phyloP scores from a whole-genome alignment of 2,329 filamentous ascomycete genomes.

The Trichoderma oligosporum region DNA sequence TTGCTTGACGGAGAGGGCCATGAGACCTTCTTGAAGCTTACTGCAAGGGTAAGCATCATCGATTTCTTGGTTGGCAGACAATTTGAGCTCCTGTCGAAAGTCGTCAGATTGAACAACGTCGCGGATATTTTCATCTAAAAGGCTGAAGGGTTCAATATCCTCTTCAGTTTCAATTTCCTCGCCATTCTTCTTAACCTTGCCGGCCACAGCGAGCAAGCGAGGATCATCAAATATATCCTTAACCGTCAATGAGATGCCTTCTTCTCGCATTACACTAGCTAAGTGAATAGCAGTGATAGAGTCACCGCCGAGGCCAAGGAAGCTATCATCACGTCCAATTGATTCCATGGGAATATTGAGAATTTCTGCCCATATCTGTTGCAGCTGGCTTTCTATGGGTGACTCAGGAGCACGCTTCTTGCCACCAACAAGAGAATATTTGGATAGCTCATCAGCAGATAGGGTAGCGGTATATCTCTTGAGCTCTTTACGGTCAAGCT shows the following conservation, averaged over 20 bases:
- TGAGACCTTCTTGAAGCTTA: conserved; percentile 37
- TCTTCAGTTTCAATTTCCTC: background rate
- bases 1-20: conserved; percentile 32
- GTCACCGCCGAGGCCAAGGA: conserved; percentile 30
- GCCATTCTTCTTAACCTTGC: background rate
- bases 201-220: conserved; percentile 5
- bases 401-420: conserved; percentile 12
- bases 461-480: background rate
- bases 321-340: conserved; percentile 32
- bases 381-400: conserved; percentile 6
- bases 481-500: conserved; percentile 10
- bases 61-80: conserved; percentile 13
- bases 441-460: background rate
- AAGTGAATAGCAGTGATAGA: conserved; percentile 28
- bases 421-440: background rate
- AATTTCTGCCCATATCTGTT: conserved; percentile 15
- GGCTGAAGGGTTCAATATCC: background rate
- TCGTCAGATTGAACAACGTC: background rate
- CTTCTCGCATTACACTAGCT: conserved; percentile 11
- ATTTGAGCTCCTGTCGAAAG: background rate
- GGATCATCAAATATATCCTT: conserved; percentile 24
- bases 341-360: background rate
- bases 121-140: conserved; percentile 25
- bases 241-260: conserved; percentile 14
- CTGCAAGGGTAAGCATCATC: conserved; percentile 34